Conservation (phyloP, 139 green algal species). For the Raphidocelis subcapitata region DNA sequence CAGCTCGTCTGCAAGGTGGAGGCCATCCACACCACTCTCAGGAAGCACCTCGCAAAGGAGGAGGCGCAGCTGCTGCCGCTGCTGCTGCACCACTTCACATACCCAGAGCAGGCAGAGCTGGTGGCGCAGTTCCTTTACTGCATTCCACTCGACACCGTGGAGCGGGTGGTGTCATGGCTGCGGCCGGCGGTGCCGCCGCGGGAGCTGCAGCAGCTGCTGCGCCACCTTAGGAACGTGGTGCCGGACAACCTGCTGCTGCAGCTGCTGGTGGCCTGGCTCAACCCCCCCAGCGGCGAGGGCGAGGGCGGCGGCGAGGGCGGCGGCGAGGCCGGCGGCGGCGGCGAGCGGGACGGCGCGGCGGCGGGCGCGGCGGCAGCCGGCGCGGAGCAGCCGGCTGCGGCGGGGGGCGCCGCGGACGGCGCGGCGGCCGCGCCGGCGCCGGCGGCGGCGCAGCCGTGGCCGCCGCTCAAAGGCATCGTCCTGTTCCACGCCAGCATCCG, state of each 20-base stretch:
- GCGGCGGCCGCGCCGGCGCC: constrained; percentile 4
- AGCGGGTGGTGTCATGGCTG: constrained; percentile 78
- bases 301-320: not conserved
- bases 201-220: constrained; percentile 50
- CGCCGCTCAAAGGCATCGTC: constrained; percentile 63
- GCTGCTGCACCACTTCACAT: constrained; percentile 83
- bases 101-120: constrained; percentile 80
- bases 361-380: not conserved
- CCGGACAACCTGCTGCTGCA: constrained; percentile 73
- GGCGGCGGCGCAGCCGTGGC: not conserved
- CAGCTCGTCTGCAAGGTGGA: constrained; percentile 67
- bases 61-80: constrained; percentile 96
- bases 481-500: constrained; percentile 86
- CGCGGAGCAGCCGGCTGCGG: not conserved
- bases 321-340: not conserved
- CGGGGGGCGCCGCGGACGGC: not conserved
- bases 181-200: constrained; percentile 60
- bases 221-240: constrained; percentile 64
- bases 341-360: not conserved
- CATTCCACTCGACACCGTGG: constrained; percentile 87
- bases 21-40: constrained; percentile 85
- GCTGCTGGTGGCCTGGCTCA: constrained; percentile 78
- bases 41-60: constrained; percentile 94
- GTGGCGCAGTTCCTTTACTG: constrained; percentile 95
- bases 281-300: constrained; percentile 30